Evolutionary conservation across 345 rosid species (phyloP).

Genomic region (Balakata baccata): DNA sequence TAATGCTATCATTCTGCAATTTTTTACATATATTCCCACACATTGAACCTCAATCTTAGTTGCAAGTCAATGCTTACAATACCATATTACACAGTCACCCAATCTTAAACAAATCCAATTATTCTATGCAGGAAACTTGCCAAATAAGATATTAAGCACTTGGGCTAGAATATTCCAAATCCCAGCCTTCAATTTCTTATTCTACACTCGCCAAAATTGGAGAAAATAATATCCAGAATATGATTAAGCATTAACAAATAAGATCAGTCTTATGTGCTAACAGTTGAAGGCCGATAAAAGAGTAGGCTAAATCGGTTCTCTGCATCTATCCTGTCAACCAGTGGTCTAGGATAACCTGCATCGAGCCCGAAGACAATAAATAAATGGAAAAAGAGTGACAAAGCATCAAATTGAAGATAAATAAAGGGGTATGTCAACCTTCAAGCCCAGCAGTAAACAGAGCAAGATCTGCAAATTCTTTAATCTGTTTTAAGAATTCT

Average conservation of each 20-base stretch:
- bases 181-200: too few species aligned
- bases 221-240: too few species aligned
- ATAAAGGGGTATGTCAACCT: constrained; percentile 44
- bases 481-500: constrained; percentile 68
- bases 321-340: constrained; percentile 77
- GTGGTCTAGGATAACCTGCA: constrained; percentile 92
- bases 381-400: background rate
- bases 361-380: constrained; percentile 9
- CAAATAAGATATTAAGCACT: too few species aligned
- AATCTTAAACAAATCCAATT: background rate
- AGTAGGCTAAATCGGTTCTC: constrained; percentile 39
- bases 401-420: background rate
- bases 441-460: constrained; percentile 94
- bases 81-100: too few species aligned
- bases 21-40: too few species aligned
- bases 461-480: constrained; percentile 76
- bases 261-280: constrained; percentile 15
- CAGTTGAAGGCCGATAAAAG: constrained; percentile 23
- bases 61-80: too few species aligned
- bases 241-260: background rate
- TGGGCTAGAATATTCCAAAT: too few species aligned
- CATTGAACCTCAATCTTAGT: too few species aligned
- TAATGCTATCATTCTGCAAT: too few species aligned
- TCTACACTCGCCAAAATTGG: too few species aligned
- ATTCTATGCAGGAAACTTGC: background rate